These are phyloP conservation scores for Balamuthia mandrillaris DNA, from an alignment of 208 protist genomes.

Conservation along the genomic window DNA sequence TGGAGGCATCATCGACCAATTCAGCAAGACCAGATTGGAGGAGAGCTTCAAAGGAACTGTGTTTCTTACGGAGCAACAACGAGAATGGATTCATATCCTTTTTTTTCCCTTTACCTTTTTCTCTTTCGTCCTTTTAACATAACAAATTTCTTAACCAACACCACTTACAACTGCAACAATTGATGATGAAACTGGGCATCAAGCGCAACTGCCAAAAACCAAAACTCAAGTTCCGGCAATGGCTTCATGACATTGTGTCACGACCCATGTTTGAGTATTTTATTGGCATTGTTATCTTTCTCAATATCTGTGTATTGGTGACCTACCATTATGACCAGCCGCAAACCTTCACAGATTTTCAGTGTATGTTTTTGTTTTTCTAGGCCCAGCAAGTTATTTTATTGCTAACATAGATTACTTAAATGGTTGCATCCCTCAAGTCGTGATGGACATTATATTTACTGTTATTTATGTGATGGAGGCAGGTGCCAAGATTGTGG, in stretches of 20 bases:
- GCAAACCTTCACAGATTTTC: slow-evolving; percentile 50
- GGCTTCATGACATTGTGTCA: neutral
- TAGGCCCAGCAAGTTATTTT: too few species aligned
- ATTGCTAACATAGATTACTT: too few species aligned
- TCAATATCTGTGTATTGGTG: slow-evolving; percentile 82
- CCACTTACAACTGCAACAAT: slow-evolving; percentile 70
- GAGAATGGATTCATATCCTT: slow-evolving; percentile 77
- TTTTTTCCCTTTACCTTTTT: too few species aligned
- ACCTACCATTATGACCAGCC: slow-evolving; percentile 83
- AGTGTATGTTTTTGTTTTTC: too few species aligned
- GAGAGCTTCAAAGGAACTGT: slow-evolving; percentile 67
- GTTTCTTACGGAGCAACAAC: slow-evolving; percentile 74
- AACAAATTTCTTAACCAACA: too few species aligned
- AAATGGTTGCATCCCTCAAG: too few species aligned
- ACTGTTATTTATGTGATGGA: slow-evolving; percentile 82
- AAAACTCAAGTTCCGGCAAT: neutral
- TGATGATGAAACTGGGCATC: slow-evolving; percentile 66
- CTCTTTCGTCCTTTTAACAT: too few species aligned
- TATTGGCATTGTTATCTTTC: slow-evolving; percentile 42
- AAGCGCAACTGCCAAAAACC: neutral
- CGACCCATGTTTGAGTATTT: neutral
- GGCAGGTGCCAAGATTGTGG: slow-evolving; percentile 74
- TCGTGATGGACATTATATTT: slow-evolving; percentile 69
- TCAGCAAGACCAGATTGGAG: slow-evolving; percentile 75
- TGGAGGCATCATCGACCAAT: slow-evolving; percentile 82